Evolutionary conservation across 805 yeast species (phyloP).

Genomic region (Lipomyces sp.): DNA sequence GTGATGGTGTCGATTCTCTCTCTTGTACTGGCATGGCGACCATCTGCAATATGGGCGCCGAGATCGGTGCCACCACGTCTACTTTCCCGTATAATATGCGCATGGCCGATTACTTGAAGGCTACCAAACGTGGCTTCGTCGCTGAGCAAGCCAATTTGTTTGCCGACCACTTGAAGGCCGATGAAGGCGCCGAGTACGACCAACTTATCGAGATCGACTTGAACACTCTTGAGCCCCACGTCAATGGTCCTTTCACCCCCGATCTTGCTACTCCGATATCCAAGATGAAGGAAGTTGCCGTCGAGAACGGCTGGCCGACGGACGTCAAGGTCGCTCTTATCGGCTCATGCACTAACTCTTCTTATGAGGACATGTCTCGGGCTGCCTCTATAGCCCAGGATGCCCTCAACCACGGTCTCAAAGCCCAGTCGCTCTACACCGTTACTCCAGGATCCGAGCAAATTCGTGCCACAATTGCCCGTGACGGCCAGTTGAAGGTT

Average conservation of each 20-base stretch:
- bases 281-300: constrained; percentile 71
- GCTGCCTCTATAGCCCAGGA: constrained; percentile 88
- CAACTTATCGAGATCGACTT: constrained; percentile 89
- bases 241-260: constrained; percentile 98
- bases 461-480: constrained; percentile 93
- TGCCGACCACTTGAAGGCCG: constrained; percentile 73
- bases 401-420: constrained; percentile 83
- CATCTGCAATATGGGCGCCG: constrained; percentile 99
- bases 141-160: constrained; percentile 77
- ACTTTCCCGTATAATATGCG: constrained; percentile 91
- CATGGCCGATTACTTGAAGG: constrained; percentile 74
- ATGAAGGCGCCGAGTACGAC: constrained; percentile 88
- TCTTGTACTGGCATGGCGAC: constrained; percentile 99
- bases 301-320: constrained; percentile 81
- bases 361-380: constrained; percentile 97
- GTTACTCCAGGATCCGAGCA: constrained; percentile 99
- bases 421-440: constrained; percentile 88
- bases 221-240: constrained; percentile 85
- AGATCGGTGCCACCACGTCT: constrained; percentile 98
- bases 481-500: constrained; percentile 85
- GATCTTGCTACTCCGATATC: constrained; percentile 94
- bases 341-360: constrained; percentile 98
- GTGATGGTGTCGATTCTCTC: constrained; percentile 86
- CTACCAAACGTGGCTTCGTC: constrained; percentile 82
- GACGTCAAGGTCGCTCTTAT: constrained; percentile 89